A percentile compares a stretch with the other conserved stretches of the same genome.
These are phyloP conservation scores for Saccharomycopsis fermentans DNA, from an alignment of 805 yeast genomes.

Conservation along the genomic window DNA sequence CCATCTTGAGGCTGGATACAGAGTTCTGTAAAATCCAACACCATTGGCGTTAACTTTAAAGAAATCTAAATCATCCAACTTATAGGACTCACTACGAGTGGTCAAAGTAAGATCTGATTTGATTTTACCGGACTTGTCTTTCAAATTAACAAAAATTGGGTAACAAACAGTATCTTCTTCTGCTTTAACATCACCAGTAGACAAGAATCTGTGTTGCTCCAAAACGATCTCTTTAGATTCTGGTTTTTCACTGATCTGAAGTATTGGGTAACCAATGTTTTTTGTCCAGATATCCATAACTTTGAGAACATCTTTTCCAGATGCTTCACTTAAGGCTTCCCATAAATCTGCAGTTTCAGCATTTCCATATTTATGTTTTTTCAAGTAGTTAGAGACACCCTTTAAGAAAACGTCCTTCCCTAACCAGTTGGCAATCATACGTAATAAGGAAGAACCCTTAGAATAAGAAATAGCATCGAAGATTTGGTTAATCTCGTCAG, in stretches of 20 bases:
- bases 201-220: constrained; percentile 63
- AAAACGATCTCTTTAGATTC: constrained; percentile 40
- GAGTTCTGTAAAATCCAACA: constrained; percentile 67
- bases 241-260: constrained; percentile 45
- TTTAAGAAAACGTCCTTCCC: constrained; percentile 69
- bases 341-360: constrained; percentile 70
- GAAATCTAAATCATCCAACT: constrained; percentile 37
- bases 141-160: constrained; percentile 62
- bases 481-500: constrained; percentile 74
- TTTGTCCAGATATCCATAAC: constrained; percentile 79
- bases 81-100: constrained; percentile 37
- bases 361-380: constrained; percentile 68
- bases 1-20: constrained; percentile 62
- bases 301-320: constrained; percentile 60
- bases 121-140: constrained; percentile 41
- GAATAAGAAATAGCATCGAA: constrained; percentile 78
- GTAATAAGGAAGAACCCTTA: constrained; percentile 69
- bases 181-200: constrained; percentile 67
- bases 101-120: constrained; percentile 51
- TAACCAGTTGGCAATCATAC: constrained; percentile 72
- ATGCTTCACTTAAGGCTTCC: constrained; percentile 58
- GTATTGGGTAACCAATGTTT: constrained; percentile 67
- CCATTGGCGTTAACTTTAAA: constrained; percentile 66
- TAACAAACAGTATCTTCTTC: constrained; percentile 63
- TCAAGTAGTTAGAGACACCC: constrained; percentile 71